Evolutionary conservation across 257 asterid species (phyloP).

Genomic region (Solanum chaucha): DNA sequence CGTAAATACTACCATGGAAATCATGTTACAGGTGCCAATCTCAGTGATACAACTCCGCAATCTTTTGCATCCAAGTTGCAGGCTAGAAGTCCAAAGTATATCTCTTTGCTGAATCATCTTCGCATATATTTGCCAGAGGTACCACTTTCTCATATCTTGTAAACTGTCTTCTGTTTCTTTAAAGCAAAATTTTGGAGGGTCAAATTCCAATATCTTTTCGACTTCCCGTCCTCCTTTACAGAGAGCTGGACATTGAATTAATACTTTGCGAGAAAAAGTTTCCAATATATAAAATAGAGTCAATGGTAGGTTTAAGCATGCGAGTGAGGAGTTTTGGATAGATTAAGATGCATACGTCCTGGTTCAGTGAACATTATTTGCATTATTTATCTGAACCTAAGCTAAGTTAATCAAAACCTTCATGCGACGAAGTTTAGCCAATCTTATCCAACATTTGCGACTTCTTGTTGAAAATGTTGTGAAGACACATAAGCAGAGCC

Average conservation of each 20-base stretch:
- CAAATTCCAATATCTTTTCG: not conserved
- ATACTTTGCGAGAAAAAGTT: not conserved
- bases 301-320: not conserved
- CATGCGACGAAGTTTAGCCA: not conserved
- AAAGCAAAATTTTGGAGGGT: not conserved
- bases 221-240: not conserved
- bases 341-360: not conserved
- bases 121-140: slow-evolving; percentile 99
- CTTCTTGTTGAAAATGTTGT: not conserved
- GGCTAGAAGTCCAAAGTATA: slow-evolving; percentile 90
- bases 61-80: slow-evolving; percentile 83
- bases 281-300: not conserved
- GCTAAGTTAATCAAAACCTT: not conserved
- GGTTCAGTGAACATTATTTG: not conserved
- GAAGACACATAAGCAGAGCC: not conserved
- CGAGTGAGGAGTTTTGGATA: not conserved
- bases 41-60: slow-evolving; percentile 69
- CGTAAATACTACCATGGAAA: slow-evolving; percentile 90
- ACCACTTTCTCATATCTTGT: not conserved
- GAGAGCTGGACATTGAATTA: not conserved
- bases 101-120: slow-evolving; percentile 91
- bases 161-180: not conserved
- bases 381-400: not conserved
- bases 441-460: not conserved
- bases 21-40: slow-evolving; percentile 73